Evolutionary conservation across 192 early-diverging fungal species (phyloP).

Genomic region (Linnemannia exigua): DNA sequence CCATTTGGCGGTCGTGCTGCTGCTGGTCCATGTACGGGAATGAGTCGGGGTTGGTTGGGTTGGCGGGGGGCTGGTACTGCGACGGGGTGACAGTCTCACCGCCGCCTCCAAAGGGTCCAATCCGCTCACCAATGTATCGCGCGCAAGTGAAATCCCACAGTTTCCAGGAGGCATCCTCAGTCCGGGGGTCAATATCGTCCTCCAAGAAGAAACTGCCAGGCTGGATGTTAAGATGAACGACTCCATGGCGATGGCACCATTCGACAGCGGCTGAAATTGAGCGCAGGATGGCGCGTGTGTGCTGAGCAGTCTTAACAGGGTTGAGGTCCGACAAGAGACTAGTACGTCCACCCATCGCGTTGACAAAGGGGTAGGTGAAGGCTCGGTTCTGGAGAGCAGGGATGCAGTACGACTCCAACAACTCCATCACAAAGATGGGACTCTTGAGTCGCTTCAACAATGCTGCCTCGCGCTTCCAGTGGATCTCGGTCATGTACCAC

Average conservation of each 20-base stretch:
- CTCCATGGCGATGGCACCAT: constrained; percentile 52
- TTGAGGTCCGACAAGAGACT: constrained; percentile 38
- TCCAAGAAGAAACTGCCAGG: constrained; percentile 55
- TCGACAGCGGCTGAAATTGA: constrained; percentile 48
- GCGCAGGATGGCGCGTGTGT: constrained; percentile 35
- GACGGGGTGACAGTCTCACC: not conserved
- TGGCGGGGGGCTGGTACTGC: not conserved
- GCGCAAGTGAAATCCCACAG: constrained; percentile 57
- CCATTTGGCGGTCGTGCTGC: constrained; percentile 26
- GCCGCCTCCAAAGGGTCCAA: constrained; percentile 44
- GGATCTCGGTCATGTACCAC: constrained; percentile 55
- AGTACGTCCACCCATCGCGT: constrained; percentile 46
- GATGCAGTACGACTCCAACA: constrained; percentile 49
- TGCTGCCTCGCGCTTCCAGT: constrained; percentile 55
- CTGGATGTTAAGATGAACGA: constrained; percentile 52
- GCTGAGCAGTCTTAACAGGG: constrained; percentile 34
- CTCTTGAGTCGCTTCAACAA: constrained; percentile 50
- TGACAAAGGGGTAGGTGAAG: constrained; percentile 48
- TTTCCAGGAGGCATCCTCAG: constrained; percentile 52
- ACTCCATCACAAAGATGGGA: constrained; percentile 53
- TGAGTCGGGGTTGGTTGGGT: constrained; percentile 9
- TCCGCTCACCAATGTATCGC: constrained; percentile 45
- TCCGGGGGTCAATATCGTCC: constrained; percentile 40
- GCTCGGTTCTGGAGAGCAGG: constrained; percentile 44
- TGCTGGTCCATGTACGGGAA: constrained; percentile 37